phyloP scores from a whole-genome alignment of 140 eudicot species.

The Bidens hawaiensis region DNA sequence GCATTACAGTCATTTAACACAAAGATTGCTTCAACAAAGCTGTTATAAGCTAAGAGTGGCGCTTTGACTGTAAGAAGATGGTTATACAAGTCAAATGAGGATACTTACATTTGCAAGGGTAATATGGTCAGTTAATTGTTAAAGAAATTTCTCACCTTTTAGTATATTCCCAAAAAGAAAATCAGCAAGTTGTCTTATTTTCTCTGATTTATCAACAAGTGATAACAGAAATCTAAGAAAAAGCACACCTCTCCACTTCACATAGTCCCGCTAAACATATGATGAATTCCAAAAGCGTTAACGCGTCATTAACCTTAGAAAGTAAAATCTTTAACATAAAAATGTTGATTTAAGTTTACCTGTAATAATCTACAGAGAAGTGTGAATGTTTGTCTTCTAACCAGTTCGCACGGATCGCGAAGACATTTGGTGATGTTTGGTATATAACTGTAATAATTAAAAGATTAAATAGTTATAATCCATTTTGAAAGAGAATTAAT shows the following conservation, averaged over 20 bases:
- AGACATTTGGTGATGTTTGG: slow-evolving; percentile 89
- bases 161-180: slow-evolving; percentile 85
- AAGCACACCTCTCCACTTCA: slow-evolving; percentile 95
- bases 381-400: slow-evolving; percentile 88
- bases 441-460: slow-evolving; percentile 56
- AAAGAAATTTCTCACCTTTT: slow-evolving; percentile 55
- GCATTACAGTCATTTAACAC: slow-evolving; percentile 89
- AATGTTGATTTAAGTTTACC: slow-evolving; percentile 37
- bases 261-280: slow-evolving; percentile 78
- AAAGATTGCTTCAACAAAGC: slow-evolving; percentile 94
- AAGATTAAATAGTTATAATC: too few relatives aligned
- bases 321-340: not conserved
- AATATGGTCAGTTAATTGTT: slow-evolving; percentile 15
- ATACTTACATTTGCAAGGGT: not conserved
- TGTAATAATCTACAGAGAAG: slow-evolving; percentile 86
- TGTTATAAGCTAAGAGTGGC: slow-evolving; percentile 93
- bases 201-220: slow-evolving; percentile 95
- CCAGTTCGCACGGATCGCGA: slow-evolving; percentile 94
- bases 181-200: slow-evolving; percentile 81
- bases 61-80: slow-evolving; percentile 70
- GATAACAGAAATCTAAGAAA: slow-evolving; percentile 83
- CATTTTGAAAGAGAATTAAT: too few relatives aligned
- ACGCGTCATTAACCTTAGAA: not conserved
- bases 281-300: slow-evolving; percentile 6
- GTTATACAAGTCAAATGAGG: slow-evolving; percentile 17